Conservation (phyloP, 2,329 filamentous ascomycete genomes). For the Dichotomopilus funicola region DNA sequence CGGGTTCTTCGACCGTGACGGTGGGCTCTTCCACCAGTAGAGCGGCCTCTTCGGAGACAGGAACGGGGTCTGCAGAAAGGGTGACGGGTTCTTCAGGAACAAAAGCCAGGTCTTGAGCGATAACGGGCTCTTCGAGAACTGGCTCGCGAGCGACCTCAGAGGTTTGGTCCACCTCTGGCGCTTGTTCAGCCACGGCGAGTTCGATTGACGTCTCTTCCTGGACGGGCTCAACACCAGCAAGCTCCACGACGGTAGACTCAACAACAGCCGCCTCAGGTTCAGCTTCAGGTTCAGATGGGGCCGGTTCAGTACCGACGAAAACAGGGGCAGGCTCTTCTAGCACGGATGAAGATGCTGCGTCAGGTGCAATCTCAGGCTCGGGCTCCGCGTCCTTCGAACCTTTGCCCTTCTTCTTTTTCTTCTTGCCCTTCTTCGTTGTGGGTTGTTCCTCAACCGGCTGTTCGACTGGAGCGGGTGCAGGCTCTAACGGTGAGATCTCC, state of each 20-base stretch:
- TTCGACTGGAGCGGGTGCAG: background rate
- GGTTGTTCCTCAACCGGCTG: background rate
- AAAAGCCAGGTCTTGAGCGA: background rate
- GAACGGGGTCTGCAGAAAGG: background rate
- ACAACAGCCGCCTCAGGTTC: background rate
- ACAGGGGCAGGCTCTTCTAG: background rate
- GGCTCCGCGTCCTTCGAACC: background rate
- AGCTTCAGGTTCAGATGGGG: background rate
- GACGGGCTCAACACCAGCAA: no score
- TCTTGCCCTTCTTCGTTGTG: conserved; percentile 28
- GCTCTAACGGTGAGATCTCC: background rate
- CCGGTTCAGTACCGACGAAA: background rate
- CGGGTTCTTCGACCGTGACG: background rate
- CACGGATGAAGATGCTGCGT: background rate
- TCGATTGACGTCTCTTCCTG: no score
- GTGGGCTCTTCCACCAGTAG: background rate
- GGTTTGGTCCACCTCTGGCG: no score
- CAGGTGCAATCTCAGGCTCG: background rate
- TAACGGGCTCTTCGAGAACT: no score
- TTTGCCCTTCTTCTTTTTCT: conserved; percentile 29
- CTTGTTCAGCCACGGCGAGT: no score
- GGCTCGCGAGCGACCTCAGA: no score
- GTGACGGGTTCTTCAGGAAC: background rate
- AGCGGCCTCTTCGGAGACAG: background rate
- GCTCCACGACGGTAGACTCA: no score